Conservation (phyloP, 176 grass and related monocot species). For the Oryza brachyantha region DNA sequence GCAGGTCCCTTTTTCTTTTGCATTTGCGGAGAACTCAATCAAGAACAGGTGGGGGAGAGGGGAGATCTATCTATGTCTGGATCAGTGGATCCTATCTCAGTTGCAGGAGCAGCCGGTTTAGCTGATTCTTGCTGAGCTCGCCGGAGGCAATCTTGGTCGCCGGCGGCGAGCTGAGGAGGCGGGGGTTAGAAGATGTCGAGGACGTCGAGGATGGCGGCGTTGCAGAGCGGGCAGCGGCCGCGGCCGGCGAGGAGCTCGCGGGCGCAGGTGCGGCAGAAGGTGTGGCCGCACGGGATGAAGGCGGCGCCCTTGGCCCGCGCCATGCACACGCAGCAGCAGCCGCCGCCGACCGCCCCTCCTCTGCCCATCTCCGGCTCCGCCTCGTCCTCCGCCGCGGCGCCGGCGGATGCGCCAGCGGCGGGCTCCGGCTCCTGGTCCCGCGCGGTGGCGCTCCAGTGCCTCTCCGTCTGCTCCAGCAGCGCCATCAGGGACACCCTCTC, state of each 20-base stretch:
- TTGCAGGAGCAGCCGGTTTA: not conserved
- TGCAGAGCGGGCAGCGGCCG: constrained; percentile 86
- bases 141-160: not conserved
- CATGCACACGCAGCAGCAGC: constrained; percentile 94
- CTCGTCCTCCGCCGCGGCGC: not conserved
- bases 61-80: constrained; percentile 40
- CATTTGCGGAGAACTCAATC: not conserved
- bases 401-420: not conserved
- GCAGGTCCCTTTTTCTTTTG: constrained; percentile 18
- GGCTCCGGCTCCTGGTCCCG: not conserved
- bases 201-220: constrained; percentile 79
- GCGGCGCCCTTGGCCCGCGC: constrained; percentile 69
- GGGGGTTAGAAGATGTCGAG: constrained; percentile 74
- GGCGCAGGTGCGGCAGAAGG: constrained; percentile 80
- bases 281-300: constrained; percentile 89
- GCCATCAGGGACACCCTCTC: constrained; percentile 83
- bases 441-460: constrained; percentile 40
- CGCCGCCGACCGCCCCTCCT: not conserved
- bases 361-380: constrained; percentile 10
- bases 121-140: not conserved
- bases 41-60: not conserved
- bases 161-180: not conserved
- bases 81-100: constrained; percentile 15
- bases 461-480: constrained; percentile 86
- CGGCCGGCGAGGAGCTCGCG: constrained; percentile 81